phyloP scores from a whole-genome alignment of 352 stramenopile species.

The Aphanomyces euteiches region DNA sequence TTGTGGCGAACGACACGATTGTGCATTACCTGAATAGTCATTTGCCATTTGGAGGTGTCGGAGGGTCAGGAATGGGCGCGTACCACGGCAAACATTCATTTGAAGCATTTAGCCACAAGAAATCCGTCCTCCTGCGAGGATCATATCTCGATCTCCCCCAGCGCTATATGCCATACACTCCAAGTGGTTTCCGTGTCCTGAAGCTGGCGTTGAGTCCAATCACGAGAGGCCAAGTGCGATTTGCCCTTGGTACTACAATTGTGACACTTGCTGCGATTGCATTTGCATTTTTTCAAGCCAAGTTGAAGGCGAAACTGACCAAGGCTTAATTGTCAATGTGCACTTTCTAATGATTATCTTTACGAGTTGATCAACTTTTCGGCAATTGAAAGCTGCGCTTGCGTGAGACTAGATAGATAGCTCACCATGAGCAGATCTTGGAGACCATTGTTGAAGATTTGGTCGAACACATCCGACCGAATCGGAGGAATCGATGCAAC shows the following conservation, averaged over 20 bases:
- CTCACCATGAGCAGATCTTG: slow-evolving; percentile 99
- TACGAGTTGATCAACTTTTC: slow-evolving; percentile 96
- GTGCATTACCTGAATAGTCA: slow-evolving; percentile 36
- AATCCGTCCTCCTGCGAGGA: slow-evolving; percentile 64
- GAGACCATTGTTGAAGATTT: slow-evolving; percentile 94
- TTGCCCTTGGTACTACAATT: not conserved
- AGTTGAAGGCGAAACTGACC: not conserved
- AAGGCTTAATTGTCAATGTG: not conserved
- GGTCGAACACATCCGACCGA: slow-evolving; percentile 92
- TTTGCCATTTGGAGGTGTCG: slow-evolving; percentile 42
- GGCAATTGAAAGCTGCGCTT: slow-evolving; percentile 96
- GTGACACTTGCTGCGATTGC: not conserved
- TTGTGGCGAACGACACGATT: slow-evolving; percentile 39
- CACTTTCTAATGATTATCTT: slow-evolving; percentile 21
- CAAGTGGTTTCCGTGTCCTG: slow-evolving; percentile 7
- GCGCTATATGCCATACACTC: slow-evolving; percentile 52
- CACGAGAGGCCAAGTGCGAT: not conserved
- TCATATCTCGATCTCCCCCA: slow-evolving; percentile 47
- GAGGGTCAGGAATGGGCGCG: slow-evolving; percentile 63
- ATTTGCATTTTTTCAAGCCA: not conserved
- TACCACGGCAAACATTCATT: slow-evolving; percentile 85
- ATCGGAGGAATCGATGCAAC: slow-evolving; percentile 93
- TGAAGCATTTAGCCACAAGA: slow-evolving; percentile 65
- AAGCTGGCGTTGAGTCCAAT: not conserved
- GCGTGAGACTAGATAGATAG: slow-evolving; percentile 96